Base-by-base conservation (phyloP, 176 grass and related monocot genomes). In the Oryza meyeriana region DNA sequence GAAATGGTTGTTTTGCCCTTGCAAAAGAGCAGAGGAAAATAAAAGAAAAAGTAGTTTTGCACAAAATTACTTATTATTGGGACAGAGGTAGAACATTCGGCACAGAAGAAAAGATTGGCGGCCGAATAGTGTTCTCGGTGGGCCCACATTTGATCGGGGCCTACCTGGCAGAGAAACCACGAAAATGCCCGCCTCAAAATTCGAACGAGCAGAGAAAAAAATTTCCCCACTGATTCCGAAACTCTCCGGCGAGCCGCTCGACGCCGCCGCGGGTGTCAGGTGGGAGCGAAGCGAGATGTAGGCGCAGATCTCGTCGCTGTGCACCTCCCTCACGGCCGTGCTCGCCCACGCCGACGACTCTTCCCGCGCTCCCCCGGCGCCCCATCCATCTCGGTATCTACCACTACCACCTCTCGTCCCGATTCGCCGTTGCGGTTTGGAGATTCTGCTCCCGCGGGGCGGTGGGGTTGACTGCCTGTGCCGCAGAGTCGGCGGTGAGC, bases 321-420 rank as follows among this genome's bases (percentile, higher is more conserved):
- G 92, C 86, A 59, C 52, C 24, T 31, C 88, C 28, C 92, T 97
- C 80, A 79, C 92, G 26, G 39, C 66, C 47, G 83, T 94, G 35
- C 85, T 88, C 71, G 16, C 58, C 88, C 84, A 91, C 59, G 90
- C 93, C 13, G 85, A 94, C 12, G 64, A 74, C 78, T 58, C 85
- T 70, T 85, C 94, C 77, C 78, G 79, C 44, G 79, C 68, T 97
- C 83, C 83, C 86, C 61, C 74, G 88, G 28, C 86, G 85, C 50
- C 92, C 94, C 35, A 72, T 97, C 70, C 92, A 84, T 26, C 90
- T 97, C 47, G 88, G 92, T n/a, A n/a, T n/a, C n/a, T 97, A 72
- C 68, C 12, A n/a, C 30, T 25, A 38, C 30, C 35, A 8, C 40
- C 8, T 61, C 29, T 34, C 55, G 6, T 73, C 40, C 4, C 25